phyloP scores from a whole-genome alignment of 139 green algal genomes.

The Chlorella sp. region DNA sequence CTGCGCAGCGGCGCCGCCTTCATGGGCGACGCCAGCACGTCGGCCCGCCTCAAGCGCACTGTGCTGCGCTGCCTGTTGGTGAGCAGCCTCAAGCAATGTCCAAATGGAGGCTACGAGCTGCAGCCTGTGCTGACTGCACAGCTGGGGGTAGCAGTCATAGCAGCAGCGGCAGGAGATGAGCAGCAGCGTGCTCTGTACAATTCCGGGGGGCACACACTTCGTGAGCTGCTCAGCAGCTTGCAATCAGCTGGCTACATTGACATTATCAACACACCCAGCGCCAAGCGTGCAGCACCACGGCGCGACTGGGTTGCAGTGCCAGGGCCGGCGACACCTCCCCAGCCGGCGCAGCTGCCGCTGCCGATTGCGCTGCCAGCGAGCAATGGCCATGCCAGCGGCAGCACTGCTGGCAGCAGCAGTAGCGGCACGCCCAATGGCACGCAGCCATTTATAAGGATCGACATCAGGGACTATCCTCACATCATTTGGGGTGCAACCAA shows the following conservation, averaged over 20 bases:
- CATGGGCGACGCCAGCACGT: neutral
- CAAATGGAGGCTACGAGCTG: neutral
- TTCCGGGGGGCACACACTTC: neutral
- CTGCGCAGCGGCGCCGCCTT: neutral
- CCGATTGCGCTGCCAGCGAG: neutral
- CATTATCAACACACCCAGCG: accelerated
- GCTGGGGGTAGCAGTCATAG: neutral
- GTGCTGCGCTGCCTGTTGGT: neutral
- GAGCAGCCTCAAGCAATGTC: neutral
- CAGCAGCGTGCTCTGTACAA: neutral
- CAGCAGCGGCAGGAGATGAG: neutral
- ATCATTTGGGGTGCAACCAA: neutral
- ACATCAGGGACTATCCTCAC: neutral
- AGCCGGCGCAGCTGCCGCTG: neutral
- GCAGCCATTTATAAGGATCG: neutral
- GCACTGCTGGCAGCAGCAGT: neutral
- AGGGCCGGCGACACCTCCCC: neutral
- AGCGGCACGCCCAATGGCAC: neutral
- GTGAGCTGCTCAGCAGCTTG: neutral
- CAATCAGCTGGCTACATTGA: neutral
- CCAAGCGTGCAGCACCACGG: neutral
- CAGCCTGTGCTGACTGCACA: neutral
- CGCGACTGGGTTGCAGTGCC: neutral
- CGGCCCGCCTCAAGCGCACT: neutral
- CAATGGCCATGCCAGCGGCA: neutral